These are phyloP conservation scores for Trametes polyzona DNA, from an alignment of 1,284 basidiomycete genomes.

Conservation along the genomic window DNA sequence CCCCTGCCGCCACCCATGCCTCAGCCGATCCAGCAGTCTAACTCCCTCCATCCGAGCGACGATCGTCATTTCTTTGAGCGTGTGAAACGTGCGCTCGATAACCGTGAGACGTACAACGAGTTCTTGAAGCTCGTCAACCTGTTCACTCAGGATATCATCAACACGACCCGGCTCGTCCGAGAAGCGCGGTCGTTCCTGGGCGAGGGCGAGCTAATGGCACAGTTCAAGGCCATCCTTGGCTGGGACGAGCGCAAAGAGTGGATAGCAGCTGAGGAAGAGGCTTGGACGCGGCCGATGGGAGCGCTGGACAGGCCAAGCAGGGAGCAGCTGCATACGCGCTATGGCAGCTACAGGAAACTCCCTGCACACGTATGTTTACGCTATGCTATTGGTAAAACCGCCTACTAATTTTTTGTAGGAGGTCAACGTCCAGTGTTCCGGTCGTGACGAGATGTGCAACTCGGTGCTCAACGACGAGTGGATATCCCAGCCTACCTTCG, in stretches of 20 bases:
- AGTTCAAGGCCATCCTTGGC: constrained; percentile 91
- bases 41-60: constrained; percentile 54
- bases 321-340: constrained; percentile 60
- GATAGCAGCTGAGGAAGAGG: constrained; percentile 50
- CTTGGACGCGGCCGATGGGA: constrained; percentile 40
- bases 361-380: constrained; percentile 69
- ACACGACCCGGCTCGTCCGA: constrained; percentile 79
- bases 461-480: constrained; percentile 96
- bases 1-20: constrained; percentile 31
- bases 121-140: constrained; percentile 96
- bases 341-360: constrained; percentile 90
- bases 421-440: constrained; percentile 87
- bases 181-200: constrained; percentile 69
- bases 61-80: constrained; percentile 94
- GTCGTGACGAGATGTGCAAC: constrained; percentile 96
- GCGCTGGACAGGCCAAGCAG: constrained; percentile 54
- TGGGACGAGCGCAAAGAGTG: constrained; percentile 78
- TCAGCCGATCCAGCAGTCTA: constrained; percentile 32
- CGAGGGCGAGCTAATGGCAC: constrained; percentile 78
- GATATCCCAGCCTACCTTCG: constrained; percentile 96
- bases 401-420: constrained; percentile 59
- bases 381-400: background rate
- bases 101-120: constrained; percentile 91
- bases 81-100: constrained; percentile 88
- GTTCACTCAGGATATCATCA: constrained; percentile 94